Evolutionary conservation across 2,329 filamentous ascomycete genomes (phyloP), one percentile per base, ranked within the genome.

Genomic region (Xenosphaeropsis pyriputrescens): DNA sequence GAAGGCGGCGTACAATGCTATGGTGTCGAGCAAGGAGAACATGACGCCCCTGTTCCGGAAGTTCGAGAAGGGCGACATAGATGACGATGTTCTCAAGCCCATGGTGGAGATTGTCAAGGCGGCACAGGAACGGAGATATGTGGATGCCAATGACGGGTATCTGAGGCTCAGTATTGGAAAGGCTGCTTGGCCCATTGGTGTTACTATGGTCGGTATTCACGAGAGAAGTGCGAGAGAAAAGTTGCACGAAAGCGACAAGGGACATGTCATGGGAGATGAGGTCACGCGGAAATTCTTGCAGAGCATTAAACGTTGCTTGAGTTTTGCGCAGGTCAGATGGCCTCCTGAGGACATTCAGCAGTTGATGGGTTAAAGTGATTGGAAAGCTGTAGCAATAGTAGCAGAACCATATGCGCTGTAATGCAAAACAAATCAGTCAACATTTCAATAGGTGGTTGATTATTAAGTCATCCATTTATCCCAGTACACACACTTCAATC

Each of bases 141-240:
- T 98, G 34, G 84, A 95, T 60, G 91, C 91, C 26, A 96, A 96
- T 55, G 85, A 98, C 56, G 88, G 85, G 0, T 98, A 98, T 58
- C 65, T 98, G 43, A 72, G 85, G 38, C 67, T 98, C 39, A 93
- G 85, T 56, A 98, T 98, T 53, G 86, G 86, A 46, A 94, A 94
- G 63, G 88, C 86, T 48, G 91, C 91, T 13, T 98, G 91, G 91
- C 91, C 91, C 17, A 98, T 98, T 53, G 91, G 91, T 61, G 91
- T 98, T 30, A 98, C 91, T 57, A 98, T 96, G 91, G 91, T 98
- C 53, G 91, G 91, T 67, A 98, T 98, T 50, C 91, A 98, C 72
- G 91, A 96, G 67, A 77, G 91, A 54, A 91, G 82, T 47, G 89
- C 91, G 15, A 75, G 91, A 45, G 91, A 98, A 62, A 98, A 98